Conservation (phyloP, 2,329 filamentous ascomycete genomes). For the Cercospora citrullina region DNA sequence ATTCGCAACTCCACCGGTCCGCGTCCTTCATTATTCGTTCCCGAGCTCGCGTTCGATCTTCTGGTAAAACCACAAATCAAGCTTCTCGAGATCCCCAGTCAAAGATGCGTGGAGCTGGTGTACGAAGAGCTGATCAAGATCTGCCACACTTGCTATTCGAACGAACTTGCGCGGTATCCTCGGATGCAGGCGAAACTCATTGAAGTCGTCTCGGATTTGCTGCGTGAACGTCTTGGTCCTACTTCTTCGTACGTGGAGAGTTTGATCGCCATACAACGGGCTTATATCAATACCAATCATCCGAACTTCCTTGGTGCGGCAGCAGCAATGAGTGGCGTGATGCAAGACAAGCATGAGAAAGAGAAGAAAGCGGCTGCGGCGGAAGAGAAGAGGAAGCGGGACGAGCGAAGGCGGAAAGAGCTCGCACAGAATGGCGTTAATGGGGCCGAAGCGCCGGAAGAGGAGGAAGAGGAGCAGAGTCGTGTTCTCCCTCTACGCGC, state of each 20-base stretch:
- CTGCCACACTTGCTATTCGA: conserved; percentile 96
- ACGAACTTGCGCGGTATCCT: conserved; percentile 87
- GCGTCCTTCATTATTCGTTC: conserved; percentile 91
- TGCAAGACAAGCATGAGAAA: conserved; percentile 89
- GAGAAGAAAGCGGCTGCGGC: conserved; percentile 78
- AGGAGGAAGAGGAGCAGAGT: conserved; percentile 54
- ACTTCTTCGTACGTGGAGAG: conserved; percentile 91
- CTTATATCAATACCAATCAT: conserved; percentile 99
- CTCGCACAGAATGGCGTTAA: conserved; percentile 65
- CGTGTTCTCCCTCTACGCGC: conserved; percentile 58
- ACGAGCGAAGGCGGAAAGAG: conserved; percentile 80
- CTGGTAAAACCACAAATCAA: conserved; percentile 99
- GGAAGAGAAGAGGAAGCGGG: conserved; percentile 83
- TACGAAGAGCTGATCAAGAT: conserved; percentile 99
- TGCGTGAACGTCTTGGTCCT: conserved; percentile 88
- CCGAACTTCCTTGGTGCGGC: conserved; percentile 97
- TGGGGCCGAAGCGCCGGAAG: conserved; percentile 67
- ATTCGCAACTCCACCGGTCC: conserved; percentile 98
- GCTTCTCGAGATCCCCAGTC: conserved; percentile 87
- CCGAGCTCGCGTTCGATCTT: conserved; percentile 95
- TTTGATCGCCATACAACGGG: conserved; percentile 92
- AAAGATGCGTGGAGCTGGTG: conserved; percentile 94
- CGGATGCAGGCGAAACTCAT: conserved; percentile 95
- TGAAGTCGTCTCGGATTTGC: conserved; percentile 92
- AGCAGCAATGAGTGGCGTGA: conserved; percentile 95